Conservation (phyloP, 768 basidiomycete species). For the Suillus subalutaceus region DNA sequence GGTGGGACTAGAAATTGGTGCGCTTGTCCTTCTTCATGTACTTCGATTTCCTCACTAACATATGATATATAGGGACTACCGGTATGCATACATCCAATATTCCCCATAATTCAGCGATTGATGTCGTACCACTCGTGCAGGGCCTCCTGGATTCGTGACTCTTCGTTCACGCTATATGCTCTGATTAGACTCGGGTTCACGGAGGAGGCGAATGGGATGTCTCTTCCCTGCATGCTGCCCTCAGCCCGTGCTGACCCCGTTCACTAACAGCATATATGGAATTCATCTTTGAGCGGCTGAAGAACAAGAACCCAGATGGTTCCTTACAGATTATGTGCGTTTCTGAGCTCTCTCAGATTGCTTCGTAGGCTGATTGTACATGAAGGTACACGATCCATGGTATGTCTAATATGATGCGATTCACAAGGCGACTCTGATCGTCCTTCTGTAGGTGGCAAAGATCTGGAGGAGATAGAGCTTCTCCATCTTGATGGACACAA, state of each 20-base stretch:
- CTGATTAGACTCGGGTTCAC: slow-evolving; percentile 94
- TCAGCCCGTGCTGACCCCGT: neutral
- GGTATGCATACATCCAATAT: slow-evolving; percentile 36
- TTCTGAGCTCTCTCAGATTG: neutral
- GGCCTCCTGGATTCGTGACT: slow-evolving; percentile 92
- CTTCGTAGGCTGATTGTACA: neutral
- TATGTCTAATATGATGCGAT: slow-evolving; percentile 24
- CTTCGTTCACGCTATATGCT: slow-evolving; percentile 94
- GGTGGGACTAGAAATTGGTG: slow-evolving; percentile 91
- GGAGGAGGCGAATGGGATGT: slow-evolving; percentile 83
- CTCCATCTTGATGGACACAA: slow-evolving; percentile 88
- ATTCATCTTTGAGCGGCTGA: slow-evolving; percentile 84
- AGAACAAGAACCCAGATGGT: slow-evolving; percentile 86
- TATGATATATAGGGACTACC: slow-evolving; percentile 56
- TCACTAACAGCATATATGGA: slow-evolving; percentile 74
- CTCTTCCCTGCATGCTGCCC: neutral
- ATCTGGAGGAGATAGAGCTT: slow-evolving; percentile 83
- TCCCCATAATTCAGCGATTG: too few species aligned
- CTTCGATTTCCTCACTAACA: neutral
- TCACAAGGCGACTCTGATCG: neutral
- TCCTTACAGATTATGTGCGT: slow-evolving; percentile 88
- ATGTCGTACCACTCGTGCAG: slow-evolving; percentile 35
- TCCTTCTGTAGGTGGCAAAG: slow-evolving; percentile 58
- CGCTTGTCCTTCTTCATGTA: slow-evolving; percentile 19
- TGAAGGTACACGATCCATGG: slow-evolving; percentile 87